Percentiles rank a stretch among this genome's conserved stretches.
phyloP scores from a whole-genome alignment of 257 asterid genomes.

The Dorcoceras hygrometricum region DNA sequence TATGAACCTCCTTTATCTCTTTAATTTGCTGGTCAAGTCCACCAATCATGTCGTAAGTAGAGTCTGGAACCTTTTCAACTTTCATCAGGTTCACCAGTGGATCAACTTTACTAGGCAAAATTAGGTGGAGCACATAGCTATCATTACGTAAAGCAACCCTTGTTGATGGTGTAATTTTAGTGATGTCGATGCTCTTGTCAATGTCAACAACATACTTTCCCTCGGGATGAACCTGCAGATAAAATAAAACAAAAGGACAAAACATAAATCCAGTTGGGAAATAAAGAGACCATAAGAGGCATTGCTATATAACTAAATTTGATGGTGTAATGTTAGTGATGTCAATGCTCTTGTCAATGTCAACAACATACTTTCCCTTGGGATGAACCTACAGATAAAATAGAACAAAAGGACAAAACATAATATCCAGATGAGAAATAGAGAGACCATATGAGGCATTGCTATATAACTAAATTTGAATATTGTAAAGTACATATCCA shows the following conservation, averaged over 20 bases:
- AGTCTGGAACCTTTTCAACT: constrained; percentile 65
- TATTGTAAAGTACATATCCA: background rate
- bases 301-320: no score
- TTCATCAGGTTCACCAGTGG: constrained; percentile 63
- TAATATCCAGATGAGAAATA: background rate
- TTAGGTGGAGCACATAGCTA: constrained; percentile 53
- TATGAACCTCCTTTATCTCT: constrained; percentile 82
- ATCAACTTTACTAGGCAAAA: constrained; percentile 59
- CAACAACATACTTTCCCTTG: constrained; percentile 79
- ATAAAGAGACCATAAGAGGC: background rate
- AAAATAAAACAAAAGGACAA: constrained; percentile 23
- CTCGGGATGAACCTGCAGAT: constrained; percentile 77
- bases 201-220: constrained; percentile 73
- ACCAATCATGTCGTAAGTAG: constrained; percentile 71
- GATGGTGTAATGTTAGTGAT: constrained; percentile 55
- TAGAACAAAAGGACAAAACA: constrained; percentile 18
- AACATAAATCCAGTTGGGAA: background rate
- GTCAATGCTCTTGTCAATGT: constrained; percentile 53
- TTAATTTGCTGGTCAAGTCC: constrained; percentile 96
- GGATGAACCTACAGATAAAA: constrained; percentile 67
- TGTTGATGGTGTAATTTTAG: constrained; percentile 54
- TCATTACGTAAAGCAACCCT: constrained; percentile 63
- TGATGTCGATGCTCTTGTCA: constrained; percentile 51
- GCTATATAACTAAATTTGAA: background rate
- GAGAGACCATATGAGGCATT: background rate